phyloP scores from a whole-genome alignment of 2,329 filamentous ascomycete species.

The Fusarium sarcochroum region DNA sequence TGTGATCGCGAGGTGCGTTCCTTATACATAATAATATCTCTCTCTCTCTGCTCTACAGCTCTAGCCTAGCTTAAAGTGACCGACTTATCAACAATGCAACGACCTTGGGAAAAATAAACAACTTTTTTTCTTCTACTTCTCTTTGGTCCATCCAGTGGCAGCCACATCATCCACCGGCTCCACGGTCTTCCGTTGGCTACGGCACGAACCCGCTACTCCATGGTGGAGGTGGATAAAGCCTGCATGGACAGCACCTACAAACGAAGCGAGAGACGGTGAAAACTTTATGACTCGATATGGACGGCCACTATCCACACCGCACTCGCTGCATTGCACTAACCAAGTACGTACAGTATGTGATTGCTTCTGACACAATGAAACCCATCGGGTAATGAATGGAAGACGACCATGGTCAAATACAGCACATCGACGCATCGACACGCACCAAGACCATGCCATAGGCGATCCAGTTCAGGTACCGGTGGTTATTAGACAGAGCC shows the following conservation, averaged over 20 bases:
- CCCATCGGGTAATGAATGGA: conserved; percentile 9
- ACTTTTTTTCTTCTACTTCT: conserved; percentile 23
- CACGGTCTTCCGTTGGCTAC: conserved; percentile 41
- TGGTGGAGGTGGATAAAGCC: conserved; percentile 16
- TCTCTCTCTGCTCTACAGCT: neutral
- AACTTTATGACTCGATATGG: conserved; percentile 39
- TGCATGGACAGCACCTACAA: conserved; percentile 11
- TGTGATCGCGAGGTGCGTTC: conserved; percentile 31
- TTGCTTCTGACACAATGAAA: neutral
- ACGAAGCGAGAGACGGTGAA: conserved; percentile 42
- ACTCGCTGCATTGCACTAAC: conserved; percentile 20
- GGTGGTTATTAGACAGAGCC: too few species aligned
- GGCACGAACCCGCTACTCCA: conserved; percentile 36
- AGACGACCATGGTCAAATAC: conserved; percentile 21
- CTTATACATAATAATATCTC: conserved; percentile 37
- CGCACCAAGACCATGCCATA: too few species aligned
- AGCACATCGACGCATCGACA: conserved; percentile 11
- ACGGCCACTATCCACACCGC: conserved; percentile 35
- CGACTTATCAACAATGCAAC: conserved; percentile 29
- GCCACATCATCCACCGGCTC: conserved; percentile 48
- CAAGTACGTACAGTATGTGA: neutral
- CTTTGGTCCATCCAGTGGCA: conserved; percentile 47
- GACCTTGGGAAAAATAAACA: conserved; percentile 33
- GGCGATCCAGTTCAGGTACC: conserved; percentile 9
- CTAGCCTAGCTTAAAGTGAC: conserved; percentile 17